Percentiles rank a stretch among this genome's conserved stretches.
Conservation (phyloP, 2,329 filamentous ascomycete genomes). For the Paracamarosporium sp. region DNA sequence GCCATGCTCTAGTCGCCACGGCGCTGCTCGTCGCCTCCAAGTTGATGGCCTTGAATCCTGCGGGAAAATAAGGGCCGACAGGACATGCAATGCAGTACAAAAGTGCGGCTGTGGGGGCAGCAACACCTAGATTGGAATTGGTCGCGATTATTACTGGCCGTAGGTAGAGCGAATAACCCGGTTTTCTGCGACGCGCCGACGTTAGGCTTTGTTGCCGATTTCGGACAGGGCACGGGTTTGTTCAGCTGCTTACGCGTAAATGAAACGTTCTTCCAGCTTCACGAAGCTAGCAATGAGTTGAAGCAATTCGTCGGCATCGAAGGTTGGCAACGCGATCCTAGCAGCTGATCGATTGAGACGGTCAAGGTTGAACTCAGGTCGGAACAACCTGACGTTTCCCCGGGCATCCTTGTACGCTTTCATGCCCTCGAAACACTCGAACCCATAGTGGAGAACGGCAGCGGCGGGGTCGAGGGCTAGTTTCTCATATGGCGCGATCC, state of each 20-base stretch:
- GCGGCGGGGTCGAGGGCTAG: constrained; percentile 1
- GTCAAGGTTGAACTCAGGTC: constrained; percentile 1
- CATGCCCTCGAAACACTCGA: constrained; percentile 5
- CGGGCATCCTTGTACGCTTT: not conserved
- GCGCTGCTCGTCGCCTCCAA: not conserved
- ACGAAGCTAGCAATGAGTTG: not conserved
- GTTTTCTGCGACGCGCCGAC: not conserved
- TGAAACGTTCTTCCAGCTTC: constrained; percentile 1
- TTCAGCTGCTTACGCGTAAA: not conserved
- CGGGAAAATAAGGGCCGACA: not conserved
- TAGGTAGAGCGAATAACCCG: constrained; percentile 1
- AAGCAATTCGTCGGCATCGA: not conserved
- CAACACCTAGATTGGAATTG: not conserved
- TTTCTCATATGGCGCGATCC: not conserved
- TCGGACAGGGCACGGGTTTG: not conserved
- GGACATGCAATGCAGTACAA: constrained; percentile 2
- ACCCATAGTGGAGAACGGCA: constrained; percentile 1
- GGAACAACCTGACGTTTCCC: not conserved
- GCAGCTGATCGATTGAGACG: constrained; percentile 1
- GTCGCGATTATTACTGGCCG: not conserved
- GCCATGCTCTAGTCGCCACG: constrained; percentile 1
- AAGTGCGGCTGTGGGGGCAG: not conserved
- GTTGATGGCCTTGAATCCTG: constrained; percentile 2
- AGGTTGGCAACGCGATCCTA: not conserved
- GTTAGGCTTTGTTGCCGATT: not conserved